Base-by-base conservation (phyloP, 2,329 filamentous ascomycete genomes). In the Ramularia collo-cygni region DNA sequence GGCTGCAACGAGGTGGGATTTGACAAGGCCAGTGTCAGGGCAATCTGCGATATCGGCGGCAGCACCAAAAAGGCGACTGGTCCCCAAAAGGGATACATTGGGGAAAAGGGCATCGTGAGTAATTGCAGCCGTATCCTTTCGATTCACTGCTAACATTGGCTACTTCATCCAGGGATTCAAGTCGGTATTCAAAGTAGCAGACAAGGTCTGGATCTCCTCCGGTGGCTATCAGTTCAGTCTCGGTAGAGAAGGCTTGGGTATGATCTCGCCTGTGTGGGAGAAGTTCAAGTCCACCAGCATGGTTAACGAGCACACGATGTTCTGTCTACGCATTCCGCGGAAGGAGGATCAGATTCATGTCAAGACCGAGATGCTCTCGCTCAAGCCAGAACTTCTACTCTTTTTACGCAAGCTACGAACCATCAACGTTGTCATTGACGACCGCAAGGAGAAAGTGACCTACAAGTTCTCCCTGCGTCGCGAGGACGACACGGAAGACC, bases 51-150 rank as follows among this genome's bases (percentile, higher is more conserved):
- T 10, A 24, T 24, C 21, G 21, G 6, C 21, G 21, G 21, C 6
- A 24, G 21, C 10, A 24, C 21, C 21, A 24, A 24, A 10, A 24
- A 6, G 21, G 54, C 47, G 1, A 55, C 56, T 0, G 38, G 40
- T 9, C 36, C 34, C 3, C 36, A 33, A 12, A 59, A 65, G 5
- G 64, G 64, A 1, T 72, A 70, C 28, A 70, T 71, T n/a, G 69
- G 70, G 2, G 67, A 69, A 40, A 73, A 74, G 38, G 70, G 70
- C 8, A 70, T 74, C n/a, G n/a, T n/a, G n/a, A n/a, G n/a, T n/a
- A n/a, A n/a, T n/a, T n/a, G n/a, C n/a, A n/a, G n/a, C n/a, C n/a
- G n/a, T n/a, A n/a, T n/a, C n/a, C n/a, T n/a, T n/a, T n/a, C n/a
- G n/a, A n/a, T n/a, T n/a, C n/a, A n/a, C n/a, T n/a, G n/a, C n/a